Conservation (phyloP, 1,139 yeast species). For the Wickerhamiella infanticola region DNA sequence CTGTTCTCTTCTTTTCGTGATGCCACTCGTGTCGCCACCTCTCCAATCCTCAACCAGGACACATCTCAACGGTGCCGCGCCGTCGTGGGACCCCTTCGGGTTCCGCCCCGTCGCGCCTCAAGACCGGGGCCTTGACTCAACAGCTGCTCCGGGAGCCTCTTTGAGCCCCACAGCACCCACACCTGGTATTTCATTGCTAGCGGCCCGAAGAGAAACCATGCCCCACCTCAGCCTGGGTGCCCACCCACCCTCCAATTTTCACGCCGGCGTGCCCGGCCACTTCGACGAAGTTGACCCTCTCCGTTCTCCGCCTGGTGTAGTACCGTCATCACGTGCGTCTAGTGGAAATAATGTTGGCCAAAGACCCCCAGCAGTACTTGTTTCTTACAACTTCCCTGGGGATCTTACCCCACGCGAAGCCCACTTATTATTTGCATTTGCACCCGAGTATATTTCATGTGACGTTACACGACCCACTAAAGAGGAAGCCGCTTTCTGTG, state of each 20-base stretch:
- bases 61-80: not conserved
- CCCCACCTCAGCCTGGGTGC: not conserved
- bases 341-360: conserved; percentile 1
- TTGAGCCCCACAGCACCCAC: not conserved
- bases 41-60: not conserved
- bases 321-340: not conserved
- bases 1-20: no score
- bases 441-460: conserved; percentile 51
- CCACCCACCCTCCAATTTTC: not conserved
- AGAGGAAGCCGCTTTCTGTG: conserved; percentile 5
- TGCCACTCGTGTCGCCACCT: not conserved
- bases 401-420: conserved; percentile 70
- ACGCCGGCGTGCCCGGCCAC: not conserved
- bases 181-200: not conserved
- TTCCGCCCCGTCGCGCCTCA: not conserved
- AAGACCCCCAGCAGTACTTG: conserved; percentile 5
- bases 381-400: conserved; percentile 46
- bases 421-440: conserved; percentile 60
- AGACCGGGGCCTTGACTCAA: not conserved
- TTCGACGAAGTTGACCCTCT: not conserved
- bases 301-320: not conserved
- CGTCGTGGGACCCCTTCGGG: not conserved
- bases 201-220: not conserved
- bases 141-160: not conserved
- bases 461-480: conserved; percentile 29